phyloP scores from a whole-genome alignment of 176 grass and related monocot species.

The Otatea glauca region DNA sequence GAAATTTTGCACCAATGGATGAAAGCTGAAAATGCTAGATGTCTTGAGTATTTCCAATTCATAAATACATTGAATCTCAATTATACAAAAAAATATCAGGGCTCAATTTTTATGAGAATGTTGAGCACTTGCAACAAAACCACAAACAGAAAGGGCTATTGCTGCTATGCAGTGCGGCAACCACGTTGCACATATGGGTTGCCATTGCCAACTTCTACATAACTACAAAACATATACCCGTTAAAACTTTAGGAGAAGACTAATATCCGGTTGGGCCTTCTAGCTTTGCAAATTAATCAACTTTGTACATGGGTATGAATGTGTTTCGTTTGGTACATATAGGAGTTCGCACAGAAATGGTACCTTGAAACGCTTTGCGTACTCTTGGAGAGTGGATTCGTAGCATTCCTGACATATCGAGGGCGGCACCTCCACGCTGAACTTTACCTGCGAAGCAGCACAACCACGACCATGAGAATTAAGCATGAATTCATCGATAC shows the following conservation, averaged over 20 bases:
- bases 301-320: not conserved
- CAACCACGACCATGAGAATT: not conserved
- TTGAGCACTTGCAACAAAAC: not conserved
- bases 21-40: not conserved
- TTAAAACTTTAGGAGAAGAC: not conserved
- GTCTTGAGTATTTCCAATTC: not conserved
- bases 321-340: not conserved
- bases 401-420: slow-evolving; percentile 74
- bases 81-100: not conserved
- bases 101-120: slow-evolving; percentile 7
- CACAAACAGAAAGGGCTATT: not conserved
- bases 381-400: slow-evolving; percentile 62
- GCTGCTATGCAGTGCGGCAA: not conserved
- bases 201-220: not conserved
- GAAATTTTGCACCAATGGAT: not conserved
- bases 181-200: not conserved
- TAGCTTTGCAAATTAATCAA: slow-evolving; percentile 4
- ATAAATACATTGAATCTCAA: not conserved
- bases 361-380: slow-evolving; percentile 78
- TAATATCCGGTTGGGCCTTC: not conserved
- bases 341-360: not conserved
- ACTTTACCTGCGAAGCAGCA: slow-evolving; percentile 64
- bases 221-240: not conserved
- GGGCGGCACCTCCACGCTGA: slow-evolving; percentile 87
- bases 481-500: not conserved